Conservation (phyloP, 805 yeast species). For the Spathaspora arborariae region DNA sequence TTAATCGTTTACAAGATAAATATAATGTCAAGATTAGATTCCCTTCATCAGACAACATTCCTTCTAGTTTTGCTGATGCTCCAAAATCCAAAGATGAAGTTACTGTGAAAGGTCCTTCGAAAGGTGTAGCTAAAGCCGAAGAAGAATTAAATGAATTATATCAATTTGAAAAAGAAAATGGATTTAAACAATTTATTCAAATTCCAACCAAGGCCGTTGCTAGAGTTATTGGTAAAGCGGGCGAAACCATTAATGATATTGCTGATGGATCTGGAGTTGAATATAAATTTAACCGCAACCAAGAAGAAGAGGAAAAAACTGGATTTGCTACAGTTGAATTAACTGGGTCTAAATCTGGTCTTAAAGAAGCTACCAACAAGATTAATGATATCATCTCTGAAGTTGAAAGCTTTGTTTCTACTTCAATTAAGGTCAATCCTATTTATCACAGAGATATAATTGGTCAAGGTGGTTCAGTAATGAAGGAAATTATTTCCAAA, state of each 20-base stretch:
- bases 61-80: slow-evolving; percentile 24
- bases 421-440: slow-evolving; percentile 62
- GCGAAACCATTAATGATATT: slow-evolving; percentile 79
- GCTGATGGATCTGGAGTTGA: slow-evolving; percentile 66
- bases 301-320: slow-evolving; percentile 40
- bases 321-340: slow-evolving; percentile 63
- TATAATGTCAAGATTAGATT: slow-evolving; percentile 79
- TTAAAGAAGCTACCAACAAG: slow-evolving; percentile 64
- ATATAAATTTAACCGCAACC: slow-evolving; percentile 41
- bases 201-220: slow-evolving; percentile 77
- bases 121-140: slow-evolving; percentile 78
- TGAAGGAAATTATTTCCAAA: slow-evolving; percentile 66
- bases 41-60: slow-evolving; percentile 40
- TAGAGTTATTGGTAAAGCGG: slow-evolving; percentile 84
- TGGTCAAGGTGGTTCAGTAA: slow-evolving; percentile 73
- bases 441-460: slow-evolving; percentile 71
- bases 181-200: slow-evolving; percentile 56
- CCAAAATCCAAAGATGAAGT: slow-evolving; percentile 58
- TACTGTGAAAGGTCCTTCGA: slow-evolving; percentile 81
- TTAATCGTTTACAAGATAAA: slow-evolving; percentile 81
- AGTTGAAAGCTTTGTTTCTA: slow-evolving; percentile 56
- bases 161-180: slow-evolving; percentile 84
- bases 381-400: slow-evolving; percentile 63
- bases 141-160: slow-evolving; percentile 81
- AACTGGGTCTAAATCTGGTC: slow-evolving; percentile 73